These are phyloP conservation scores for Selaginella moellendorffii DNA, from an alignment of 75 land plant species.

Conservation along the genomic window DNA sequence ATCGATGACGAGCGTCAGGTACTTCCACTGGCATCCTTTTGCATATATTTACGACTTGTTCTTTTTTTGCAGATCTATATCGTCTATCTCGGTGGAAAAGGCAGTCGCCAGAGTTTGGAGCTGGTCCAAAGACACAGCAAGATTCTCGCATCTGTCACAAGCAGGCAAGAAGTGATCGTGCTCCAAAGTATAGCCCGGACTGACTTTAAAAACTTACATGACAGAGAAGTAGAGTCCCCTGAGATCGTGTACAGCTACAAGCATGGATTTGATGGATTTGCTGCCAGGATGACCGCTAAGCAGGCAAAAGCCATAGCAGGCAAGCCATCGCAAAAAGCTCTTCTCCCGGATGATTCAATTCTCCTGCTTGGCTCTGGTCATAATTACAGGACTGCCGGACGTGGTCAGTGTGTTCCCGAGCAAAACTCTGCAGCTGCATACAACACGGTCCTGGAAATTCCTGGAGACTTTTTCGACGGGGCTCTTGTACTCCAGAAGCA, in stretches of 20 bases:
- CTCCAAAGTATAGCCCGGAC: not conserved
- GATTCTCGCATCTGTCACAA: not conserved
- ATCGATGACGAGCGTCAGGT: not conserved
- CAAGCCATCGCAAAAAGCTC: too few species aligned
- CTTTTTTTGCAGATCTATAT: not conserved
- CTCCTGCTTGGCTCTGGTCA: not conserved
- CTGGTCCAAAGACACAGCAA: not conserved
- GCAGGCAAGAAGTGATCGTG: not conserved
- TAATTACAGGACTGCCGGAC: slow-evolving; percentile 33
- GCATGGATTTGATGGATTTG: slow-evolving; percentile 8
- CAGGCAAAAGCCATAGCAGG: not conserved
- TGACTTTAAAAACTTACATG: not conserved
- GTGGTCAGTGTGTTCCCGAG: slow-evolving; percentile 47
- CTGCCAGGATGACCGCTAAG: not conserved
- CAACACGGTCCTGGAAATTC: slow-evolving; percentile 82
- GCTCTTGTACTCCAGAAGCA: too few species aligned
- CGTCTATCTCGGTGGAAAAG: not conserved
- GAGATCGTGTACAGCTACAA: not conserved
- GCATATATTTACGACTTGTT: not conserved
- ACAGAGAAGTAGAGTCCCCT: not conserved
- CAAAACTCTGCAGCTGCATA: slow-evolving; percentile 26
- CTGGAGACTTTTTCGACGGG: too few species aligned
- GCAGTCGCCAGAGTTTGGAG: not conserved
- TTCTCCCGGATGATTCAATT: not conserved
- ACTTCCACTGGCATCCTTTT: not conserved